These are phyloP conservation scores for Heliocybe sulcata DNA, from an alignment of 1,284 basidiomycete species.

Conservation along the genomic window DNA sequence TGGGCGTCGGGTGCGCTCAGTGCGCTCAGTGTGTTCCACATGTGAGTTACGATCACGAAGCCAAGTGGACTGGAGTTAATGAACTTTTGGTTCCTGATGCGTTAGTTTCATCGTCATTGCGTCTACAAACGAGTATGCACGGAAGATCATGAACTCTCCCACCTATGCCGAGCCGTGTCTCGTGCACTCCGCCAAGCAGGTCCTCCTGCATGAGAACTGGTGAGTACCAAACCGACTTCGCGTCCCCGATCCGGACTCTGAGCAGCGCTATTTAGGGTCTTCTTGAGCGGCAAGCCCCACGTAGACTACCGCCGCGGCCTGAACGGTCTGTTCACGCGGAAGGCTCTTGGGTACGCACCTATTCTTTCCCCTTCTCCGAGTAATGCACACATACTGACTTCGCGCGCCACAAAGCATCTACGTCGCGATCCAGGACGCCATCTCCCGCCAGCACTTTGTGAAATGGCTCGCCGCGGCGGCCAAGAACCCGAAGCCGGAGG, in stretches of 20 bases:
- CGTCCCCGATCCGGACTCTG: neutral
- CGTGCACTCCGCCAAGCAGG: conserved; percentile 87
- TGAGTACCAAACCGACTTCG: conserved; percentile 22
- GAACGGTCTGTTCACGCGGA: conserved; percentile 91
- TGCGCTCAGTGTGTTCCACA: conserved; percentile 91
- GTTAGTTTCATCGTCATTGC: conserved; percentile 94
- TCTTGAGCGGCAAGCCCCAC: conserved; percentile 91
- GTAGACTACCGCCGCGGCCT: conserved; percentile 92
- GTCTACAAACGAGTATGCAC: conserved; percentile 83
- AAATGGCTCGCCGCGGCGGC: conserved; percentile 62
- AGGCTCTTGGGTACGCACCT: conserved; percentile 67
- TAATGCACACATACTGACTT: conserved; percentile 2
- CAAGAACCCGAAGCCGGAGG: conserved; percentile 40
- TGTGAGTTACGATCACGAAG: conserved; percentile 42
- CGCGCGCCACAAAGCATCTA: conserved; percentile 84
- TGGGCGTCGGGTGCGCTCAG: conserved; percentile 84
- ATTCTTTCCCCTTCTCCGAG: neutral
- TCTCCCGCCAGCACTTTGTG: conserved; percentile 74
- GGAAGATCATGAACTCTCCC: conserved; percentile 92
- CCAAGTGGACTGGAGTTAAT: conserved; percentile 1
- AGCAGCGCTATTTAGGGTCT: conserved; percentile 61
- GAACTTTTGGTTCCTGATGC: neutral
- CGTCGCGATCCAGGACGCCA: conserved; percentile 79
- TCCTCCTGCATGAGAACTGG: conserved; percentile 92
- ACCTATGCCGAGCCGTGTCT: conserved; percentile 89